Conservation (phyloP, 2,329 filamentous ascomycete genomes). For the Pseudogymnoascus destructans region DNA sequence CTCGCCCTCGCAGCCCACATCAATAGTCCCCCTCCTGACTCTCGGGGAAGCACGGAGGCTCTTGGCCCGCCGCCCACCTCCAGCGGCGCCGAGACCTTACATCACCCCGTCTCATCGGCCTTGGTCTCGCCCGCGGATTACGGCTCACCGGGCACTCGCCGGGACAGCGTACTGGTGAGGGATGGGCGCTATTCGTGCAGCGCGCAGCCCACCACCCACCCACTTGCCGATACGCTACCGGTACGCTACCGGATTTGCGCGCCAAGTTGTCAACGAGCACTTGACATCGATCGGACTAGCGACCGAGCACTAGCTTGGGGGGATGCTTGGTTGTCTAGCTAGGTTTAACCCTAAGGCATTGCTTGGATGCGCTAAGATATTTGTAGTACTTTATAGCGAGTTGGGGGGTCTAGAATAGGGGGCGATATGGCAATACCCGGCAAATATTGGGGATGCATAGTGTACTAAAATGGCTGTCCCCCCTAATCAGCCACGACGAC, state of each 20-base stretch:
- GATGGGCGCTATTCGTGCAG: not conserved
- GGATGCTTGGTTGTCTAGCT: not conserved
- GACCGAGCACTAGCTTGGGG: not conserved
- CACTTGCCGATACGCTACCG: not conserved
- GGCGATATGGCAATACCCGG: not conserved
- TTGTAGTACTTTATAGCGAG: not conserved
- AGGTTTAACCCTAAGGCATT: not conserved
- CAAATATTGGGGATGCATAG: not conserved
- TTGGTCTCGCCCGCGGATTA: not conserved
- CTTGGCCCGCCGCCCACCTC: not conserved
- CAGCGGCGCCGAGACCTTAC: not conserved
- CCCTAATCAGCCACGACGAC: not conserved
- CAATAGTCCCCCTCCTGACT: not conserved
- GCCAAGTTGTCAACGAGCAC: not conserved
- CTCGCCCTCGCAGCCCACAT: conserved; percentile 1
- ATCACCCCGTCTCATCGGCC: not conserved
- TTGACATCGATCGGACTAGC: not conserved
- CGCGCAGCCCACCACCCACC: not conserved
- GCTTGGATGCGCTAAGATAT: not conserved
- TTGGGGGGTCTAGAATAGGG: not conserved
- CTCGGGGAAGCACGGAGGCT: not conserved
- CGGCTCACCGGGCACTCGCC: not conserved
- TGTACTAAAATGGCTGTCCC: not conserved
- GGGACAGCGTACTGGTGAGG: not conserved
- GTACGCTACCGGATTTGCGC: not conserved